phyloP scores from a whole-genome alignment of 768 basidiomycete genomes.

The Hortiboletus flavorubellus region DNA sequence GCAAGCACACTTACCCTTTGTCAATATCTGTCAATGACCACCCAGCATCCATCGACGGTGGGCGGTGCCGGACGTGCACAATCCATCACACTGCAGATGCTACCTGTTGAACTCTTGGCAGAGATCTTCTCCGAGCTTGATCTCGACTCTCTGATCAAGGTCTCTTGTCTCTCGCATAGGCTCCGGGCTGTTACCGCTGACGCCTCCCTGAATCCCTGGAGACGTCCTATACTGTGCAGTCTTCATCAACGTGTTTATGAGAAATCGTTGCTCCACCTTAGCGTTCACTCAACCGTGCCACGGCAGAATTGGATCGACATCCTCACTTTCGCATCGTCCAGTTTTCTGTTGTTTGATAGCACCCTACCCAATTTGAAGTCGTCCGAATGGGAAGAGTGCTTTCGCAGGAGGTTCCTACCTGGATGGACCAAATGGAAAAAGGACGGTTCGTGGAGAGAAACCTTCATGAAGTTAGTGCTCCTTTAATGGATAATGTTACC shows the following conservation, averaged over 20 bases:
- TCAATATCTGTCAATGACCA: not conserved
- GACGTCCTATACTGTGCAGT: constrained; percentile 60
- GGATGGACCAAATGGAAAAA: constrained; percentile 73
- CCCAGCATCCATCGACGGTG: not conserved
- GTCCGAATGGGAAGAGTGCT: constrained; percentile 73
- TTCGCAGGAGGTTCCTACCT: constrained; percentile 67
- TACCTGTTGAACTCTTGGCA: constrained; percentile 77
- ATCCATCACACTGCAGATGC: constrained; percentile 36
- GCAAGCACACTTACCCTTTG: not conserved
- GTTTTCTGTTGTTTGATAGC: constrained; percentile 63
- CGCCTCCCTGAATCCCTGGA: constrained; percentile 70
- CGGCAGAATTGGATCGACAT: constrained; percentile 81
- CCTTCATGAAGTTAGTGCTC: constrained; percentile 58
- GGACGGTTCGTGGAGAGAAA: constrained; percentile 58
- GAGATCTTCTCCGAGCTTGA: constrained; percentile 70
- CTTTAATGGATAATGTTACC: constrained; percentile 1
- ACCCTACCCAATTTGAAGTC: constrained; percentile 66
- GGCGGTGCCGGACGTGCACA: not conserved
- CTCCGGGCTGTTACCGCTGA: constrained; percentile 60
- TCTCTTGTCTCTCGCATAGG: constrained; percentile 59
- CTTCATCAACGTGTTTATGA: constrained; percentile 50
- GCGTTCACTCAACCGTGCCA: constrained; percentile 62
- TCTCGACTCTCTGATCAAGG: constrained; percentile 52
- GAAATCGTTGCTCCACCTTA: constrained; percentile 51
- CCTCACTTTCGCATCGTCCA: constrained; percentile 55